Base-by-base conservation (phyloP, 2,329 filamentous ascomycete species). In the Colletotrichum simmondsii region DNA sequence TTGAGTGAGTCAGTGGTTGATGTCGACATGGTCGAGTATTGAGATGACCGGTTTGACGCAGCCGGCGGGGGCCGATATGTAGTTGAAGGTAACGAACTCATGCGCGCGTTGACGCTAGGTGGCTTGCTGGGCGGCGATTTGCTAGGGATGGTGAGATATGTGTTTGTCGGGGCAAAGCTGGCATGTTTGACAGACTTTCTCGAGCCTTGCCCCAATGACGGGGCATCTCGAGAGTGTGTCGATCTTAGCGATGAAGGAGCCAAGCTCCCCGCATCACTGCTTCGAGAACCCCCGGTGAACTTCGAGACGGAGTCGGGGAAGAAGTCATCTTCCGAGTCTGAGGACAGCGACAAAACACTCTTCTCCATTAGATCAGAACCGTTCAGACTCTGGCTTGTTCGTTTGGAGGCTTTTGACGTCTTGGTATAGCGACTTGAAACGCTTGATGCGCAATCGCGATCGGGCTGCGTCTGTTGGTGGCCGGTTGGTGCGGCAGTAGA, bases 291-390 rank as follows among this genome's bases (percentile, higher is more conserved):
- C 7, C 72, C 73, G 12, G 78, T 76, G 2, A 76, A 76, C 64
- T 76, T 80, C 2, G 81, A 79, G 2, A 77, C 77, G 2, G 80
- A 75, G 11, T 81, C 81, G 7, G 77, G 77, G 22, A 77, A 77
- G 30, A 81, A 84, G 32, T 86, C 85, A 5, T 88, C 87, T 69
- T 91, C 89, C 0, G 88, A 90, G 73, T 90, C 88, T 0, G 89
- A 90, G 1, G 88, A 90, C 1, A 91, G 83, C 1, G 88, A 87
- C 16, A 91, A 79, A 1, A 91, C 84, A 73, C 89, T 91, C 71
- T 84, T 89, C 64, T 88, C 84, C 54, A 88, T 83, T 6, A 90
- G 81, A 72, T 91, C 88, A 2, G 87, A 83, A 46, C 87, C 86
- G 7, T 85, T 78, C 19, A 89, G 79, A 75, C 87, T 89, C 35